These are phyloP conservation scores for Rachicladosporium sp. DNA, from an alignment of 2,329 filamentous ascomycete species.

Conservation along the genomic window DNA sequence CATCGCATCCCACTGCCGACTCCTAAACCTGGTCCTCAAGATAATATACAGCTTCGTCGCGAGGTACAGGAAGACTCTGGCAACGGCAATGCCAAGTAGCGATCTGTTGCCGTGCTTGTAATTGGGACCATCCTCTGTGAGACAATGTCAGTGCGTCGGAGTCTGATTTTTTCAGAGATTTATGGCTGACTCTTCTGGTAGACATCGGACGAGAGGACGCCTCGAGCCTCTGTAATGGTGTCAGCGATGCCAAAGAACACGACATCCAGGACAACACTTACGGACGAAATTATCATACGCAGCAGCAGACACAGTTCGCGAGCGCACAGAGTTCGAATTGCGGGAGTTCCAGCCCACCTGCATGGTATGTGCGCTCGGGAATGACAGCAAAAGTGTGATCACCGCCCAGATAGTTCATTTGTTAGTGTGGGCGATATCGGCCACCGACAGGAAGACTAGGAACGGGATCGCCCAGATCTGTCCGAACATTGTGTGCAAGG, in stretches of 20 bases:
- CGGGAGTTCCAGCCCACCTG: conserved; percentile 30
- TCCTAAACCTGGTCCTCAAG: conserved; percentile 18
- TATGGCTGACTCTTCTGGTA: too few species aligned
- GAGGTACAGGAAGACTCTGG: background rate
- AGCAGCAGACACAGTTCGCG: conserved; percentile 29
- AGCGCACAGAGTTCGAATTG: conserved; percentile 29
- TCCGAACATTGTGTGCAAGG: conserved; percentile 37
- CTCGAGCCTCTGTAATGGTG: too few species aligned
- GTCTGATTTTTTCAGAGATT: too few species aligned
- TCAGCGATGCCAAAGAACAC: background rate
- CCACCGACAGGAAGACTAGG: conserved; percentile 37
- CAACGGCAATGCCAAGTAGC: background rate
- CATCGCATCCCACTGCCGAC: conserved; percentile 37
- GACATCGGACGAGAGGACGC: too few species aligned
- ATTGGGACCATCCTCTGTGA: background rate
- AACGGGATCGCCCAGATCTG: conserved; percentile 49
- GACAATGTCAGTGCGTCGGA: conserved; percentile 20
- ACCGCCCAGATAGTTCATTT: conserved; percentile 26
- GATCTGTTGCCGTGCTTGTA: background rate
- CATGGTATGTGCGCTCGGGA: conserved; percentile 30
- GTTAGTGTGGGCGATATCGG: conserved; percentile 25
- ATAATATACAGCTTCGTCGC: conserved; percentile 10
- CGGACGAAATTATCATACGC: conserved; percentile 29
- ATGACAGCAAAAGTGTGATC: conserved; percentile 26
- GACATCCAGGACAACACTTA: conserved; percentile 34